These are phyloP conservation scores for Rhodotorula sp. DNA, from an alignment of 1,284 basidiomycete genomes.

Conservation along the genomic window DNA sequence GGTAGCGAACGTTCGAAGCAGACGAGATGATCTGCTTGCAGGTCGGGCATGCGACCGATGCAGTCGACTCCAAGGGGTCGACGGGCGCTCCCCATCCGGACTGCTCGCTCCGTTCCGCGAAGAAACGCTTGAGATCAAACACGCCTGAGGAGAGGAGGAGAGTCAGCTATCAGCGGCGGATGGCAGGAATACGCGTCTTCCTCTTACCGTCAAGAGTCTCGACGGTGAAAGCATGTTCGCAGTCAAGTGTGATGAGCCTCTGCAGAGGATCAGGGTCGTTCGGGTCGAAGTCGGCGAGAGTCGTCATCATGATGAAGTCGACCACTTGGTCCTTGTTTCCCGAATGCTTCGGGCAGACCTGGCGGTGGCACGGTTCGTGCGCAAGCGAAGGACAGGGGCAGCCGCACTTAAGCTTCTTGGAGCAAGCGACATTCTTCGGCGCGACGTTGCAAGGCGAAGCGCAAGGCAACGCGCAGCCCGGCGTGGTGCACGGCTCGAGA, in stretches of 20 bases:
- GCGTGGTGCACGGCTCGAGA: constrained; percentile 56
- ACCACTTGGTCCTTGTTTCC: constrained; percentile 55
- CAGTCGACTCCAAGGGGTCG: constrained; percentile 54
- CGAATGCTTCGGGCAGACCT: constrained; percentile 56
- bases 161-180: too few species aligned
- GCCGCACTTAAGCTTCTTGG: constrained; percentile 57
- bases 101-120: constrained; percentile 48
- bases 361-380: constrained; percentile 63
- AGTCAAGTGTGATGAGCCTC: constrained; percentile 63
- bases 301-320: constrained; percentile 61
- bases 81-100: constrained; percentile 55
- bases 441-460: constrained; percentile 68
- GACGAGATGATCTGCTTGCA: constrained; percentile 59
- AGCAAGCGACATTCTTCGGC: constrained; percentile 64
- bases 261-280: constrained; percentile 56
- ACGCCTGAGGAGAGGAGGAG: constrained; percentile 30
- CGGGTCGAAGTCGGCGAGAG: constrained; percentile 57
- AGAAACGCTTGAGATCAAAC: constrained; percentile 59
- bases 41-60: constrained; percentile 58
- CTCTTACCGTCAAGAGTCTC: constrained; percentile 63
- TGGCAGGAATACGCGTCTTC: too few species aligned
- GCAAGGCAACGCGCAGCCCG: constrained; percentile 61
- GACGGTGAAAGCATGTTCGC: constrained; percentile 56
- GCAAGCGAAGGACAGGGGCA: constrained; percentile 74
- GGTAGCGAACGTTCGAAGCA: constrained; percentile 54